Conservation (phyloP, 768 basidiomycete species). For the Phanerochaete carnosa region DNA sequence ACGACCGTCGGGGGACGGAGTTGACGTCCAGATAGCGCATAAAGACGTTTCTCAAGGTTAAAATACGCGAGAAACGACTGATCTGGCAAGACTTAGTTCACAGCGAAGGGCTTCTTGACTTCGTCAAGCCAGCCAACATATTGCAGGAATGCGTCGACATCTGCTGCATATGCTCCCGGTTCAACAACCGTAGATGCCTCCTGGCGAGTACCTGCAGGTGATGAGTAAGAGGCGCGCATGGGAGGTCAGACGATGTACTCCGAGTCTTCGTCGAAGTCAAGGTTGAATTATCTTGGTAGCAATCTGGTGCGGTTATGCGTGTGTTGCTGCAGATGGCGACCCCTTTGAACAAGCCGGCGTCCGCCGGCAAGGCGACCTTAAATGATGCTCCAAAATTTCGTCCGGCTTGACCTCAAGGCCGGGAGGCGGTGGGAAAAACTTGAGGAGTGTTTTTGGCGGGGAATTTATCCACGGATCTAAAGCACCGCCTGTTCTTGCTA, state of each 20-base stretch:
- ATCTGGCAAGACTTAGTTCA: constrained; percentile 38
- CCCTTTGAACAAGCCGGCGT: constrained; percentile 5
- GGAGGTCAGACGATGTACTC: constrained; percentile 40
- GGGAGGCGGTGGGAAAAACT: constrained; percentile 47
- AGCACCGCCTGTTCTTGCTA: constrained; percentile 64
- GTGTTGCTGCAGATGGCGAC: constrained; percentile 58
- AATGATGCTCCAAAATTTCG: constrained; percentile 22
- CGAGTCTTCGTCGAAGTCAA: constrained; percentile 63
- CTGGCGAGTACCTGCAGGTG: constrained; percentile 62
- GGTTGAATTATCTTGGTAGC: constrained; percentile 92
- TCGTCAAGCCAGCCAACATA: constrained; percentile 57
- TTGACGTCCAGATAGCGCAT: constrained; percentile 80
- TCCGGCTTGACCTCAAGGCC: constrained; percentile 29
- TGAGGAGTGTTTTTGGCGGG: constrained; percentile 44
- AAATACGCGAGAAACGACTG: constrained; percentile 60
- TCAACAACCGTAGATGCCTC: constrained; percentile 82
- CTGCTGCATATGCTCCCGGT: constrained; percentile 54
- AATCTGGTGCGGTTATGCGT: constrained; percentile 73
- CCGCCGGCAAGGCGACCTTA: constrained; percentile 12
- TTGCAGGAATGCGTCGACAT: constrained; percentile 68
- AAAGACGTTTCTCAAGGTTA: constrained; percentile 72
- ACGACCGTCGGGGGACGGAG: constrained; percentile 78
- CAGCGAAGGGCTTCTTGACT: constrained; percentile 53
- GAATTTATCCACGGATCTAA: constrained; percentile 65
- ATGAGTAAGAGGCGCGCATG: constrained; percentile 2